Percentiles rank a stretch among this genome's conserved stretches.
Conservation (phyloP, 352 stramenopile genomes). For the Elongisporangium anandrum region DNA sequence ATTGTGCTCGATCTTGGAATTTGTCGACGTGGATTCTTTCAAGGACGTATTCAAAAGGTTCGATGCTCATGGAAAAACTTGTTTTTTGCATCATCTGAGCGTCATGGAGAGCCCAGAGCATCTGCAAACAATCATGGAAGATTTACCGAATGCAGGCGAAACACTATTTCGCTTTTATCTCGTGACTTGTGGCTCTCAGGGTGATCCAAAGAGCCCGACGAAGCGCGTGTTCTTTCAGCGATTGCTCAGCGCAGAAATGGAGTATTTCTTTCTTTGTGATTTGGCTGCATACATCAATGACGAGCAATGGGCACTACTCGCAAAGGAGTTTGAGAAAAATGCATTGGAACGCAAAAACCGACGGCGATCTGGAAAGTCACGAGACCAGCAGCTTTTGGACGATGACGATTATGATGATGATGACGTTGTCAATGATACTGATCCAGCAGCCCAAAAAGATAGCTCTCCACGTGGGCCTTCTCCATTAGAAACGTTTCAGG, state of each 20-base stretch:
- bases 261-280: slow-evolving; percentile 72
- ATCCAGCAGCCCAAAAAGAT: background rate
- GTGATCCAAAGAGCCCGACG: slow-evolving; percentile 8
- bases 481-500: slow-evolving; percentile 50
- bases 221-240: slow-evolving; percentile 63
- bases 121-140: slow-evolving; percentile 45
- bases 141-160: slow-evolving; percentile 50
- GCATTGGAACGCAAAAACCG: slow-evolving; percentile 27
- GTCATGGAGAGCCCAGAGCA: slow-evolving; percentile 47
- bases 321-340: slow-evolving; percentile 62
- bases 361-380: slow-evolving; percentile 4
- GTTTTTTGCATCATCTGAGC: slow-evolving; percentile 60
- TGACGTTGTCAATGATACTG: slow-evolving; percentile 8
- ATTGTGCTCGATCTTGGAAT: slow-evolving; percentile 56
- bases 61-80: slow-evolving; percentile 45
- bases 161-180: slow-evolving; percentile 62
- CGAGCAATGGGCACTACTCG: slow-evolving; percentile 59
- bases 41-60: slow-evolving; percentile 65
- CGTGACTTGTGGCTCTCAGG: slow-evolving; percentile 27
- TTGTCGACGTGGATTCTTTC: slow-evolving; percentile 64
- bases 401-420: slow-evolving; percentile 17
- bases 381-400: slow-evolving; percentile 3
- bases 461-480: slow-evolving; percentile 1
- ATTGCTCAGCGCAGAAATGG: slow-evolving; percentile 50
- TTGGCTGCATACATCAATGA: slow-evolving; percentile 50